phyloP scores from a whole-genome alignment of 1,139 yeast genomes.

The Kurtzmaniella quercitrusa region DNA sequence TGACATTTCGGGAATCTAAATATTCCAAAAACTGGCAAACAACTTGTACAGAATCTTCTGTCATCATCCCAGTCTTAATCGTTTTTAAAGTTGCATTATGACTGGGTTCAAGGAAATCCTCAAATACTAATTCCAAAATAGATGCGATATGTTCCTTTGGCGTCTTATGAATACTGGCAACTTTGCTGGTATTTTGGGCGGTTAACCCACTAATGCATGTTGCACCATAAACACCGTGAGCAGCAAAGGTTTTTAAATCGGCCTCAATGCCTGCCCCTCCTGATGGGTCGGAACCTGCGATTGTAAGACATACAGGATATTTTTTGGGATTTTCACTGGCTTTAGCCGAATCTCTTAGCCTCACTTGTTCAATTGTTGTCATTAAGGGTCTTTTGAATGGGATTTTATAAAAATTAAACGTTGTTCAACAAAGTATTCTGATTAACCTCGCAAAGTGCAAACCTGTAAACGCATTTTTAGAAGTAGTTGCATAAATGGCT shows the following conservation, averaged over 20 bases:
- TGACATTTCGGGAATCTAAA: slow-evolving; percentile 26
- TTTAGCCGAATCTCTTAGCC: background rate
- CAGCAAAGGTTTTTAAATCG: slow-evolving; percentile 77
- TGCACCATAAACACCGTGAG: slow-evolving; percentile 75
- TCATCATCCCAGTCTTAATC: slow-evolving; percentile 81
- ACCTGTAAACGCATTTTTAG: background rate
- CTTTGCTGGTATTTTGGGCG: slow-evolving; percentile 74
- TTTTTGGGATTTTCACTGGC: slow-evolving; percentile 6
- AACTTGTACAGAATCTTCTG: slow-evolving; percentile 51
- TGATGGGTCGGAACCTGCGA: slow-evolving; percentile 84
- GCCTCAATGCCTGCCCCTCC: slow-evolving; percentile 98
- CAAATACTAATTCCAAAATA: slow-evolving; percentile 53
- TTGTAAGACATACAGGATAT: slow-evolving; percentile 49
- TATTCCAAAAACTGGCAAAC: slow-evolving; percentile 33
- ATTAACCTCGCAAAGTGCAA: background rate
- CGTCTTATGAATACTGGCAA: slow-evolving; percentile 45
- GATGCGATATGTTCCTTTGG: slow-evolving; percentile 39
- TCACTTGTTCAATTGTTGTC: background rate
- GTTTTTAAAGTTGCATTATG: slow-evolving; percentile 43
- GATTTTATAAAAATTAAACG: background rate
- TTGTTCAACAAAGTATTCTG: background rate
- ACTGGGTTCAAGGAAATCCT: slow-evolving; percentile 35
- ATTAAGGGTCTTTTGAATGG: background rate
- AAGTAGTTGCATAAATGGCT: background rate
- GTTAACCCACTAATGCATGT: slow-evolving; percentile 82